phyloP scores from a whole-genome alignment of 2,329 filamentous ascomycete species.

The Hymenoscyphus scutula region DNA sequence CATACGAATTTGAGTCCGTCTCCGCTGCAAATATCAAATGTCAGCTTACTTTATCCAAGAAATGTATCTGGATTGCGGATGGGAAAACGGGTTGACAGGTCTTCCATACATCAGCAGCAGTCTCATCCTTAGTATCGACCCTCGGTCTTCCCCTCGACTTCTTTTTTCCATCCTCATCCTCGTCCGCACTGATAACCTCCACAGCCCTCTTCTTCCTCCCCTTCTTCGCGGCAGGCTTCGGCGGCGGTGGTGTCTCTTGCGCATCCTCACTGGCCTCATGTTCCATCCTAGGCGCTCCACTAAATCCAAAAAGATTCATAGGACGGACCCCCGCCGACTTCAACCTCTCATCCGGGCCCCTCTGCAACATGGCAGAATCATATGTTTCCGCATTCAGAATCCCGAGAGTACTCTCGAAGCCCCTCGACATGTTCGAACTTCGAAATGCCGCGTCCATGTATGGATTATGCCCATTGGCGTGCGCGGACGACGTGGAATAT shows the following conservation, averaged over 20 bases:
- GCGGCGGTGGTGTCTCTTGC: not conserved
- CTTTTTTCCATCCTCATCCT: conserved; percentile 50
- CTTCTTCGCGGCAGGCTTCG: conserved; percentile 25
- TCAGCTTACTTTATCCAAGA: conserved; percentile 13
- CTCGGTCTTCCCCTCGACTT: conserved; percentile 71
- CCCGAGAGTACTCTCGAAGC: conserved; percentile 24
- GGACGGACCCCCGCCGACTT: conserved; percentile 18
- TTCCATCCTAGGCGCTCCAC: conserved; percentile 13
- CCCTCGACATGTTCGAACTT: conserved; percentile 17
- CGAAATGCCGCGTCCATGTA: conserved; percentile 23
- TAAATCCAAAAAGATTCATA: conserved; percentile 29
- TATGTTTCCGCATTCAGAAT: conserved; percentile 50
- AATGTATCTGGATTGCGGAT: conserved; percentile 29
- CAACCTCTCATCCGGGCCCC: conserved; percentile 12
- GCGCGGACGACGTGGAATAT: conserved; percentile 18
- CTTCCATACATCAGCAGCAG: conserved; percentile 67
- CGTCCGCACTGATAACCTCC: conserved; percentile 35
- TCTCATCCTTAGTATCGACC: conserved; percentile 74
- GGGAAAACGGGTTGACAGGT: too few relatives aligned
- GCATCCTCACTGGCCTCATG: conserved; percentile 13
- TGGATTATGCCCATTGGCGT: conserved; percentile 11
- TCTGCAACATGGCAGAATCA: conserved; percentile 37
- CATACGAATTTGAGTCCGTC: conserved; percentile 81
- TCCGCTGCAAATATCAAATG: conserved; percentile 51
- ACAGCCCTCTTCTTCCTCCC: conserved; percentile 39